Evolutionary conservation across 129 eudicot species (phyloP).

Genomic region (Ambrosia trifida): DNA sequence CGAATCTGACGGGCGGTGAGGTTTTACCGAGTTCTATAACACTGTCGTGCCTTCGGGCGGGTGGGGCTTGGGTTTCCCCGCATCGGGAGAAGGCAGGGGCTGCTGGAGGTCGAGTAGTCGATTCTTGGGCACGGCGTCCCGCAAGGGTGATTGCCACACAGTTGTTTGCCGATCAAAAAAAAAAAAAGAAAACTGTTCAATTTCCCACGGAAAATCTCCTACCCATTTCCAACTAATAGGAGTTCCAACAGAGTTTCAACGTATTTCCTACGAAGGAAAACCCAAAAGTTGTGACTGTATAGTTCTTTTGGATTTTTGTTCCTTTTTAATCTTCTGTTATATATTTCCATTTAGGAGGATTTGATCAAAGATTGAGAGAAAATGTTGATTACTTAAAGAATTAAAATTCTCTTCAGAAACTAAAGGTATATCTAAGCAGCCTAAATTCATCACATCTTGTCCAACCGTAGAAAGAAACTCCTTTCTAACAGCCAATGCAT

Average conservation of each 20-base stretch:
- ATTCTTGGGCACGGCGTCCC: too few relatives aligned
- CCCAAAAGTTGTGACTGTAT: too few relatives aligned
- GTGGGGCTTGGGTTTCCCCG: too few relatives aligned
- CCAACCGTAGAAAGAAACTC: conserved; percentile 67
- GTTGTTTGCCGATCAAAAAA: too few relatives aligned
- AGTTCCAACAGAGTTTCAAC: not conserved
- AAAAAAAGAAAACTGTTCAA: conserved; percentile 54
- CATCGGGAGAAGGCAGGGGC: too few relatives aligned
- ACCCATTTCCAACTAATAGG: not conserved
- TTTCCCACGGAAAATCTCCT: conserved; percentile 32
- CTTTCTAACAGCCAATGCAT: conserved; percentile 37
- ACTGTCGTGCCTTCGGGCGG: too few relatives aligned
- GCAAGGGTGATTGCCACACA: too few relatives aligned
- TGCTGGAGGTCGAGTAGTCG: too few relatives aligned
- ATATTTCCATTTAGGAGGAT: conserved; percentile 53
- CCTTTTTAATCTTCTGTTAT: not conserved
- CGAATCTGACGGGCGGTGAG: too few relatives aligned
- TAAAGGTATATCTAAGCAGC: conserved; percentile 61
- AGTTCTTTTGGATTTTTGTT: too few relatives aligned
- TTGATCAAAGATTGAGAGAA: conserved; percentile 72
- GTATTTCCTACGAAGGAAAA: too few relatives aligned
- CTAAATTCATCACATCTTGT: conserved; percentile 79
- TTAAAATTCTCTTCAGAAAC: conserved; percentile 62
- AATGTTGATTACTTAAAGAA: conserved; percentile 83
- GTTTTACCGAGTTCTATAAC: too few relatives aligned